Evolutionary conservation across 177 flowering plant species (phyloP), one percentile per base, ranked within the genome.

Genomic region (Vitis hybrid): DNA sequence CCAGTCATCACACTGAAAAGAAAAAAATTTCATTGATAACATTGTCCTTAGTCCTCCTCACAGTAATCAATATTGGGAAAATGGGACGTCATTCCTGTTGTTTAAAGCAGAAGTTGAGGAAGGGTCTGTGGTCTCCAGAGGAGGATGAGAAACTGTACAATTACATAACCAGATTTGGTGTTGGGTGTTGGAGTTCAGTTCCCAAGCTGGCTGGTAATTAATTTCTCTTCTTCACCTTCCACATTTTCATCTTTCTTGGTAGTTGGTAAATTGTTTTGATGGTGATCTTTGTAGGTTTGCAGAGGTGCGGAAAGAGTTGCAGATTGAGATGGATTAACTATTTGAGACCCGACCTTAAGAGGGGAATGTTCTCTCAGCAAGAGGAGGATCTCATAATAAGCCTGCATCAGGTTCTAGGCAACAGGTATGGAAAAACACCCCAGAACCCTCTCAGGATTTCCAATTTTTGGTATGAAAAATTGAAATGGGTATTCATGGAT

Each of bases 231-330:
- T 3, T n/a, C 18, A 40, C 57, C 10, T 12, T 24, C 6, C 24
- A 5, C 52, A 7, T n/a, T 50, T 10, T 11, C 17, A 11, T 48
- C 27, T 18, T 18, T 65, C 15, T 49, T 4, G 60, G 24, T 12
- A 11, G 52, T 52, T 24, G n/a, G 8, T 62, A 63, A 3, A 59
- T 62, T 18, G 2, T 65, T 50, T 60, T 61, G 48, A 52, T 18
- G 7, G 21, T 71, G 61, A 0, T 50, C 7, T 1, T 12, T 77
- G 69, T 72, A 94, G 98, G 97, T 15, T 66, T 94, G 77, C 90
- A 91, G 32, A 90, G 98, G 73, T 94, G 98, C 78, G 98, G 98
- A 54, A 94, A 94, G 85, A 94, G 98, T 74, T 94, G 98, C 69
- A 88, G 98, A 69, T 64, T 94, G 70, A 87, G 98, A 81, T 94